These are phyloP conservation scores for Diaporthe ampelina DNA, from an alignment of 2,329 filamentous ascomycete genomes.

Conservation along the genomic window DNA sequence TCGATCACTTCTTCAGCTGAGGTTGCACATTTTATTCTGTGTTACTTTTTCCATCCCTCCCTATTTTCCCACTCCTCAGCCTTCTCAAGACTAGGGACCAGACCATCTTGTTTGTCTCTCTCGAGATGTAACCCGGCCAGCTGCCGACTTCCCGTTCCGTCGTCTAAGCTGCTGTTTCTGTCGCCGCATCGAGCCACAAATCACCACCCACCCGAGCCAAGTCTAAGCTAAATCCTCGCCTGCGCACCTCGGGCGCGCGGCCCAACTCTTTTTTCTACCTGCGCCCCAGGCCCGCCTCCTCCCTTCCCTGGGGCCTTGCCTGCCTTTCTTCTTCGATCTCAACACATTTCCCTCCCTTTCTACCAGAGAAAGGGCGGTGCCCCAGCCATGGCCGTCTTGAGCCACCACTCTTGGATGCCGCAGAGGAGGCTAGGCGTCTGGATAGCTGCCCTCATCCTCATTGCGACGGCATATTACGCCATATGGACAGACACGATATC, in stretches of 20 bases:
- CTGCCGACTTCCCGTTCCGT: neutral
- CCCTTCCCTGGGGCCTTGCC: too few species aligned
- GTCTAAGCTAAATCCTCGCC: neutral
- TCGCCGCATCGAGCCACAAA: neutral
- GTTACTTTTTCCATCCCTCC: neutral
- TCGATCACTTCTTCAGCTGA: neutral
- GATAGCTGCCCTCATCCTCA: constrained; percentile 9
- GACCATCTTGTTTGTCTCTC: neutral
- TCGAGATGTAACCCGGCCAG: constrained; percentile 2
- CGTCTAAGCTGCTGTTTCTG: neutral
- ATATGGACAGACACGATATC: constrained; percentile 17
- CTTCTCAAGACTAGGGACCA: neutral
- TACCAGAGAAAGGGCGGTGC: neutral
- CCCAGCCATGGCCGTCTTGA: constrained; percentile 21
- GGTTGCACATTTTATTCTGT: neutral
- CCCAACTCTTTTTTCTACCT: neutral
- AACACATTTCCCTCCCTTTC: neutral
- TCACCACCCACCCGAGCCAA: neutral
- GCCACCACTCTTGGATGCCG: constrained; percentile 4
- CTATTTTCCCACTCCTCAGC: neutral
- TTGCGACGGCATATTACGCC: constrained; percentile 5
- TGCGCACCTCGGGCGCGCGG: neutral
- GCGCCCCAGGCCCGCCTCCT: neutral
- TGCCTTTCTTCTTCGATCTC: neutral
- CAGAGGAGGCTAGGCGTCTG: constrained; percentile 22